phyloP scores from a whole-genome alignment of 768 basidiomycete species.

The Boletus rufocinnamomeus region DNA sequence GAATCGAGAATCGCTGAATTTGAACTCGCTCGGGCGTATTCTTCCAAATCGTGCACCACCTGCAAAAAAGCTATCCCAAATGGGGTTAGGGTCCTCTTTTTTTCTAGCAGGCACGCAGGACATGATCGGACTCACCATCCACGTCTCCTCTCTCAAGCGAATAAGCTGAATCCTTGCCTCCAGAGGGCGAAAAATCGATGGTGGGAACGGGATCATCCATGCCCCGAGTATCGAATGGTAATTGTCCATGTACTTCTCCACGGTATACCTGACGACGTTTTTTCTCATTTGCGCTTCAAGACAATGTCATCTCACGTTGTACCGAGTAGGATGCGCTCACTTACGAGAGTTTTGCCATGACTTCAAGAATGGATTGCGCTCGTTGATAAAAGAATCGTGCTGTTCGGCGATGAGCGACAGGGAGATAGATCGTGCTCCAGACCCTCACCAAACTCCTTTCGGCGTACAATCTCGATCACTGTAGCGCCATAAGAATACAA shows the following conservation, averaged over 20 bases:
- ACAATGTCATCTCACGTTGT: constrained; percentile 4
- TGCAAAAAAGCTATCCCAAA: constrained; percentile 55
- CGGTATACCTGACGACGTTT: constrained; percentile 86
- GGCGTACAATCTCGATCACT: constrained; percentile 84
- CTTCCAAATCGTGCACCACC: constrained; percentile 66
- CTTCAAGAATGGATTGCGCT: constrained; percentile 77
- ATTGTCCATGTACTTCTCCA: constrained; percentile 77
- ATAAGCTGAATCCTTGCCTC: constrained; percentile 62
- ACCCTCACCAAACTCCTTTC: constrained; percentile 82
- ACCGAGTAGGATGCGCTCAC: constrained; percentile 30
- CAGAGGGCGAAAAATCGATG: constrained; percentile 77
- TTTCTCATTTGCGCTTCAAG: constrained; percentile 65
- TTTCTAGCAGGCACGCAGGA: neutral
- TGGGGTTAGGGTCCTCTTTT: constrained; percentile 6
- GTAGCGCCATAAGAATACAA: constrained; percentile 91
- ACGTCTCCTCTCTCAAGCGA: constrained; percentile 70
- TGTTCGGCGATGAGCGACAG: constrained; percentile 30
- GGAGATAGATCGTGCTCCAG: neutral
- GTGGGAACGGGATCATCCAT: constrained; percentile 80
- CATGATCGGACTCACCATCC: constrained; percentile 63
- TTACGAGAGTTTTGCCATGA: constrained; percentile 87
- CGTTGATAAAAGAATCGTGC: constrained; percentile 81
- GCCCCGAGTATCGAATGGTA: constrained; percentile 83
- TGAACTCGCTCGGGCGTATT: constrained; percentile 47
- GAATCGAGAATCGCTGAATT: constrained; percentile 53